Base-by-base conservation (phyloP, 1,284 basidiomycete genomes). In the Rhodotorula sp. region DNA sequence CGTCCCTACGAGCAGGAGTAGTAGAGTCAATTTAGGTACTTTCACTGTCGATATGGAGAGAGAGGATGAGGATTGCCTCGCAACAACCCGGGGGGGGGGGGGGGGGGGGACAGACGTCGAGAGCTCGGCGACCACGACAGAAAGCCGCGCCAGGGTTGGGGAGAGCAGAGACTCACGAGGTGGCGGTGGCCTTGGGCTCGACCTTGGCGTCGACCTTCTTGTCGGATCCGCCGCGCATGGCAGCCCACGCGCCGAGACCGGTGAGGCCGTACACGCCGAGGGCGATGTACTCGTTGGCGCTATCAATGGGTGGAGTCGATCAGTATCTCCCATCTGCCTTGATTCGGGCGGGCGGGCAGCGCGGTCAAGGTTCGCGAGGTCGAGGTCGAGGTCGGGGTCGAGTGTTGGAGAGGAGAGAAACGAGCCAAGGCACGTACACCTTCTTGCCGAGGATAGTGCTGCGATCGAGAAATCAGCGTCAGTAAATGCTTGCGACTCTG, bases 401-500 rank as follows among this genome's bases (percentile, higher is more conserved):
- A 22, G 45, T n/a, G 18, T n/a, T n/a, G 14, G 26, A 37, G 26
- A 22, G 20, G 53, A 18, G 30, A 30, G 14, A 24, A 33, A 10
- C 8, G 29, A 24, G 33, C 29, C 55, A 66, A n/a, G n/a, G n/a
- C n/a, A 42, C 65, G 67, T 59, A 66, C 67, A 74, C 67, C 73
- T 75, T 75, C 69, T 75, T 75, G 66, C 73, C 73, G 57, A 63
- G 37, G 67, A 74, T 70, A 33, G 71, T 67, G 68, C 68, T 68
- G 65, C 10, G 22, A 24, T 3, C 48, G 24, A 14, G 24, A n/a
- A 29, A 30, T 2, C n/a, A n/a, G 18, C 37, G 18, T 48, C 26
- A 46, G 45, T 44, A 6, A 10, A 5, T 24, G 37, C 17, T 20
- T 33, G 30, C 3, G 8, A 22, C 33, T n/a, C n/a, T n/a, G n/a